Evolutionary conservation across 2,329 filamentous ascomycete genomes (phyloP).

Genomic region (Camptophora hylomeconis): DNA sequence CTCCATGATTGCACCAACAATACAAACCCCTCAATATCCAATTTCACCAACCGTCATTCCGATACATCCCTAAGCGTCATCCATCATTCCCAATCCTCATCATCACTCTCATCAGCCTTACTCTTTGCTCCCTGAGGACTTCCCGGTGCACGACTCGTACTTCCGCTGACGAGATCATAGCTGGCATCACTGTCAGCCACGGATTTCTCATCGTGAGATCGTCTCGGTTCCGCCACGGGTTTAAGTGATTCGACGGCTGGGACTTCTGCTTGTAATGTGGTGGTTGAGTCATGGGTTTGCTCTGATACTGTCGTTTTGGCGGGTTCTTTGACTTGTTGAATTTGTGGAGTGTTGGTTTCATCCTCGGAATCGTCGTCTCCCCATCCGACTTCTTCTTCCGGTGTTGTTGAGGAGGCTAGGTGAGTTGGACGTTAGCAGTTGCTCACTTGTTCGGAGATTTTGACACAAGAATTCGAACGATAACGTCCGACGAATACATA

Average conservation of each 20-base stretch:
- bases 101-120: conserved; percentile 37
- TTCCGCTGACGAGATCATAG: conserved; percentile 83
- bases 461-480: not conserved
- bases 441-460: conserved; percentile 1
- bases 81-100: conserved; percentile 31
- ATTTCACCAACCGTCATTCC: no score
- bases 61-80: no score
- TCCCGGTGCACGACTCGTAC: conserved; percentile 62
- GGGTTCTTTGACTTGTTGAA: conserved; percentile 29
- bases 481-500: conserved; percentile 30
- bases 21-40: no score
- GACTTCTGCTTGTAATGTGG: conserved; percentile 17
- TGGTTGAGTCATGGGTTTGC: conserved; percentile 12
- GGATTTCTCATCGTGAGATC: conserved; percentile 77
- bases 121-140: conserved; percentile 46
- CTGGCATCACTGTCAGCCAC: conserved; percentile 88
- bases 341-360: conserved; percentile 29
- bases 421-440: conserved; percentile 6
- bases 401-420: conserved; percentile 36
- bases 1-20: no score
- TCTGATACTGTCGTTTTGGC: conserved; percentile 19
- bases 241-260: conserved; percentile 33
- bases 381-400: conserved; percentile 57
- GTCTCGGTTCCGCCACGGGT: conserved; percentile 45
- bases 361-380: conserved; percentile 59